Conservation (phyloP, 495 filamentous ascomycete species). For the Glarea lozoyensis region DNA sequence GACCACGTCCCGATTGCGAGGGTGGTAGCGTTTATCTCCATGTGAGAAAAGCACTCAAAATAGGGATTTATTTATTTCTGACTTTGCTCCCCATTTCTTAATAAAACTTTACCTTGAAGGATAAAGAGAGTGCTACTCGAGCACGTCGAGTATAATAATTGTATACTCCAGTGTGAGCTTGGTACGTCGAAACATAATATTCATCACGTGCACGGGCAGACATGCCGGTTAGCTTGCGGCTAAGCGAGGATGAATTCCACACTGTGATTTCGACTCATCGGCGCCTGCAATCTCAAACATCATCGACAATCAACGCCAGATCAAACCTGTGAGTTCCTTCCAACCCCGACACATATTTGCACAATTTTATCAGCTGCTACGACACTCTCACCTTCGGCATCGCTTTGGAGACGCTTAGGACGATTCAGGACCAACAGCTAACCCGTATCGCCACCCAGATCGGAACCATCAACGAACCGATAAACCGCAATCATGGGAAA, state of each 20-base stretch:
- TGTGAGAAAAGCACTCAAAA: no score
- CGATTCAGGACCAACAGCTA: conserved; percentile 1
- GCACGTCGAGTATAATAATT: no score
- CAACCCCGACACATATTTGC: neutral
- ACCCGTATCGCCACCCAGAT: conserved; percentile 6
- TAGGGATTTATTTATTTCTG: no score
- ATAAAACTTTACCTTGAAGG: no score
- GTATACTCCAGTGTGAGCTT: no score
- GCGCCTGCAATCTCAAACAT: conserved; percentile 10
- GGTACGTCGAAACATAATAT: no score
- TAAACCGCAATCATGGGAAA: conserved; percentile 70
- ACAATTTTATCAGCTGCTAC: neutral
- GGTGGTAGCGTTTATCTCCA: no score
- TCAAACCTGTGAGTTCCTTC: conserved; percentile 14
- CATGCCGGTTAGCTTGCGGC: conserved; percentile 1
- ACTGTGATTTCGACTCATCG: conserved; percentile 1
- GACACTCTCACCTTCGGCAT: neutral
- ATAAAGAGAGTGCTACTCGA: no score
- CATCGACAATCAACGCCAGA: conserved; percentile 8
- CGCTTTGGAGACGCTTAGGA: neutral
- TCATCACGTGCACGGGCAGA: no score
- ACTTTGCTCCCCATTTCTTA: no score
- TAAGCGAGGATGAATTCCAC: conserved; percentile 1
- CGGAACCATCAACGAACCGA: conserved; percentile 12
- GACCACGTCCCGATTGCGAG: no score